phyloP scores from a whole-genome alignment of 2,329 filamentous ascomycete species.

The Sclerotinia borealis region DNA sequence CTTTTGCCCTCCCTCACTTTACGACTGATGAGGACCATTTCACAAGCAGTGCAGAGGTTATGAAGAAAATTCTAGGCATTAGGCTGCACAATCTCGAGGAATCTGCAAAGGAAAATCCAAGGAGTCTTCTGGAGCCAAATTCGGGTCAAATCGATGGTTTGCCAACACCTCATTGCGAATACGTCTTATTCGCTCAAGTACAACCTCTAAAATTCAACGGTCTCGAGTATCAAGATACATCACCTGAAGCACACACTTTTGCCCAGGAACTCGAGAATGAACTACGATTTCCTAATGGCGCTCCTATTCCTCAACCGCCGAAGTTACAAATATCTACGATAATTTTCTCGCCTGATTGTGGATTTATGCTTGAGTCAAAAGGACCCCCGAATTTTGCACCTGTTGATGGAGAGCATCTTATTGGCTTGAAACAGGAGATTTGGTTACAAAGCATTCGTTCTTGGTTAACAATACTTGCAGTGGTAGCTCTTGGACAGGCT shows the following conservation, averaged over 20 bases:
- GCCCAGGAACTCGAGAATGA: conserved; percentile 56
- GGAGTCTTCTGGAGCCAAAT: conserved; percentile 72
- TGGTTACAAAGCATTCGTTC: conserved; percentile 50
- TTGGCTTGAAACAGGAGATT: conserved; percentile 55
- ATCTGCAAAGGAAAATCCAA: conserved; percentile 48
- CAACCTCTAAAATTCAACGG: conserved; percentile 34
- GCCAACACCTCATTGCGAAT: conserved; percentile 76
- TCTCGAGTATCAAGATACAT: conserved; percentile 29
- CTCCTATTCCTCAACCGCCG: conserved; percentile 47
- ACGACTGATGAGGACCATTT: conserved; percentile 53
- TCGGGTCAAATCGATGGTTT: conserved; percentile 55
- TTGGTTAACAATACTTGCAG: conserved; percentile 52
- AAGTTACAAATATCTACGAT: conserved; percentile 56
- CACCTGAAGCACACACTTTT: conserved; percentile 32
- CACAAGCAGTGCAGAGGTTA: conserved; percentile 52
- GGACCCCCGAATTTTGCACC: conserved; percentile 52
- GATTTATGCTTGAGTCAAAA: conserved; percentile 59
- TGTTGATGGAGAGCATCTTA: conserved; percentile 48
- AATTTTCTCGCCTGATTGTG: conserved; percentile 63
- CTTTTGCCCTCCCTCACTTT: conserved; percentile 84
- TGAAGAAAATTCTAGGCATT: conserved; percentile 67
- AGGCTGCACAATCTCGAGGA: conserved; percentile 60
- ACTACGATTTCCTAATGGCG: conserved; percentile 54
- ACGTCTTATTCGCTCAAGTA: conserved; percentile 78
- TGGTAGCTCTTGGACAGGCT: conserved; percentile 55